phyloP scores from a whole-genome alignment of 306 rosid species.

The Canavalia gladiata region DNA sequence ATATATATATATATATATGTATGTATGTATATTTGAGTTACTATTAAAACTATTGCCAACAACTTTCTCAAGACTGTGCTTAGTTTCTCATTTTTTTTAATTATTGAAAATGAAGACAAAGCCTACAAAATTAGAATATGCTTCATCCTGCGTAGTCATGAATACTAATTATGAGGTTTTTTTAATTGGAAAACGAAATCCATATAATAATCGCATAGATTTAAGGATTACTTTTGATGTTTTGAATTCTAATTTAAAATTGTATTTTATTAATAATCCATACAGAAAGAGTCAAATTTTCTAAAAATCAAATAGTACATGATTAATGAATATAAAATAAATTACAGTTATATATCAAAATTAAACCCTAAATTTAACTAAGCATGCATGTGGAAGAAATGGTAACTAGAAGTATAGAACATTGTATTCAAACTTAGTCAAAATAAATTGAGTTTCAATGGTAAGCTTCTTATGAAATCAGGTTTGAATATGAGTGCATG shows the following conservation, averaged over 20 bases:
- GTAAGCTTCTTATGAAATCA: constrained; percentile 11
- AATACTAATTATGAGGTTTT: background rate
- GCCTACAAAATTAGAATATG: constrained; percentile 13
- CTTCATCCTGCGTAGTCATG: constrained; percentile 1
- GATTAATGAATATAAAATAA: background rate
- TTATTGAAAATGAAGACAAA: background rate
- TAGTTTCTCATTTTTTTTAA: background rate
- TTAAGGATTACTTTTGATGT: background rate
- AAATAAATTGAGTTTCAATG: constrained; percentile 17
- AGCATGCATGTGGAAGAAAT: background rate
- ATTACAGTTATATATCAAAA: background rate
- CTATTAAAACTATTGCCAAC: constrained; percentile 1
- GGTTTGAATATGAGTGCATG: constrained; percentile 13
- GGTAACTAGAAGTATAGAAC: constrained; percentile 11
- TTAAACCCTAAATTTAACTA: background rate
- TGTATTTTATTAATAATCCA: background rate
- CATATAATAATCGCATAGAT: background rate
- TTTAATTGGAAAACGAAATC: background rate
- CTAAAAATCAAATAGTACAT: background rate
- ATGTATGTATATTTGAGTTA: background rate
- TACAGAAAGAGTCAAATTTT: background rate
- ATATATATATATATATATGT: too few species aligned
- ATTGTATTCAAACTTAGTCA: background rate
- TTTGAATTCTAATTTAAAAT: background rate
- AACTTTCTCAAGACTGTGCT: background rate